Conservation (phyloP, 2,329 filamentous ascomycete genomes). For the Colletotrichum sublineola region DNA sequence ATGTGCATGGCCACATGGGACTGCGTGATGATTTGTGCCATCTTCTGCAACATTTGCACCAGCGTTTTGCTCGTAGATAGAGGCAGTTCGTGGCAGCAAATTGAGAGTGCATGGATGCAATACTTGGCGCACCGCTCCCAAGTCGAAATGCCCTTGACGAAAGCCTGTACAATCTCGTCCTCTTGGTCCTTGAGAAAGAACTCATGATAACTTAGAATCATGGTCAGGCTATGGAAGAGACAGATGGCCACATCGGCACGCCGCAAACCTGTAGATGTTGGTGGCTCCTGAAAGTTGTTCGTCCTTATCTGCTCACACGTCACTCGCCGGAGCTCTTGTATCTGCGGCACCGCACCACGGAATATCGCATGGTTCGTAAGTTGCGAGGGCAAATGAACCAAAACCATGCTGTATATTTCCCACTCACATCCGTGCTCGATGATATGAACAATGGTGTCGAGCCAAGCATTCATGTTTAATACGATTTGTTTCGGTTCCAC, state of each 20-base stretch:
- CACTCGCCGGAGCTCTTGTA: slow-evolving; percentile 80
- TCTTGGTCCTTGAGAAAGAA: slow-evolving; percentile 87
- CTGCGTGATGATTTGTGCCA: slow-evolving; percentile 97
- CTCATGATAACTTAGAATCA: slow-evolving; percentile 90
- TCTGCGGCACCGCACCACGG: slow-evolving; percentile 76
- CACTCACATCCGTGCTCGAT: slow-evolving; percentile 80
- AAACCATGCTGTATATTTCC: slow-evolving; percentile 92
- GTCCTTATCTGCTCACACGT: slow-evolving; percentile 87
- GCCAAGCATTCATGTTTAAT: slow-evolving; percentile 76
- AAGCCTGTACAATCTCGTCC: slow-evolving; percentile 89
- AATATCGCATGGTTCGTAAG: slow-evolving; percentile 92
- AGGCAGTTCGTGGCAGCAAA: slow-evolving; percentile 95
- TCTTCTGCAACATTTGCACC: slow-evolving; percentile 88
- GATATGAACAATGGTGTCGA: slow-evolving; percentile 82
- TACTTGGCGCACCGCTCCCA: slow-evolving; percentile 90
- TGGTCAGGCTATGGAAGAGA: slow-evolving; percentile 87
- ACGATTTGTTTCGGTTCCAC: slow-evolving; percentile 54
- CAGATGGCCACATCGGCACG: slow-evolving; percentile 91
- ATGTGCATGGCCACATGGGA: slow-evolving; percentile 93
- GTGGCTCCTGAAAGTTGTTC: slow-evolving; percentile 85
- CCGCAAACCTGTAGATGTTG: slow-evolving; percentile 80
- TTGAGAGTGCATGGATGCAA: slow-evolving; percentile 93
- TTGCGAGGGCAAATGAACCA: slow-evolving; percentile 89
- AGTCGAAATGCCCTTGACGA: slow-evolving; percentile 85
- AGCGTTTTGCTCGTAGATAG: slow-evolving; percentile 87